A percentile compares a stretch with the other conserved stretches of the same genome.
Conservation (phyloP, 202 grass and related monocot genomes). For the Dendrocalamus latiflorus region DNA sequence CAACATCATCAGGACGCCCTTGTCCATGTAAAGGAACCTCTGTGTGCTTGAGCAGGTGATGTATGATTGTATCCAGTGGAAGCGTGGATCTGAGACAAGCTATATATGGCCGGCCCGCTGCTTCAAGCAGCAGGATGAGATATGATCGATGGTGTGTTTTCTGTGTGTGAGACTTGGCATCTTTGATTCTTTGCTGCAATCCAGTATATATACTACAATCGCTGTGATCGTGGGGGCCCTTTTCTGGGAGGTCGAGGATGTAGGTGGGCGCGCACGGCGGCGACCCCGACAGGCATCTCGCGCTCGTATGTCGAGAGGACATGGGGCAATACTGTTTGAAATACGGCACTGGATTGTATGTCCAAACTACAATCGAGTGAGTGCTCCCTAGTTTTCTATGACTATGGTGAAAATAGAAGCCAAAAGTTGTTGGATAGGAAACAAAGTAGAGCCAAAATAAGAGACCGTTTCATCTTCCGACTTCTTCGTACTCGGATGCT, state of each 20-base stretch:
- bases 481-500: too few relatives aligned
- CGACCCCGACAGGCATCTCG: not conserved
- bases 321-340: not conserved
- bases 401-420: too few relatives aligned
- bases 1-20: constrained; percentile 15
- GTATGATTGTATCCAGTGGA: not conserved
- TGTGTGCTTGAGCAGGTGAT: constrained; percentile 16
- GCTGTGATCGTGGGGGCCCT: not conserved
- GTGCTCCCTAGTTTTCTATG: too few relatives aligned
- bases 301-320: not conserved
- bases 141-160: not conserved
- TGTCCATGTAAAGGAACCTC: constrained; percentile 18
- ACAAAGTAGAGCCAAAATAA: too few relatives aligned
- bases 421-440: too few relatives aligned
- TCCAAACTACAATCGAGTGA: too few relatives aligned
- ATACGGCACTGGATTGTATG: too few relatives aligned
- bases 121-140: not conserved
- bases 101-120: not conserved
- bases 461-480: too few relatives aligned
- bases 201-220: not conserved
- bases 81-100: not conserved
- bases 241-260: constrained; percentile 31
- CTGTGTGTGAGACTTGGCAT: not conserved
- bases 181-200: constrained; percentile 2
- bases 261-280: not conserved